Base-by-base conservation (phyloP, 164 flowering plant genomes). In the Sedum album region DNA sequence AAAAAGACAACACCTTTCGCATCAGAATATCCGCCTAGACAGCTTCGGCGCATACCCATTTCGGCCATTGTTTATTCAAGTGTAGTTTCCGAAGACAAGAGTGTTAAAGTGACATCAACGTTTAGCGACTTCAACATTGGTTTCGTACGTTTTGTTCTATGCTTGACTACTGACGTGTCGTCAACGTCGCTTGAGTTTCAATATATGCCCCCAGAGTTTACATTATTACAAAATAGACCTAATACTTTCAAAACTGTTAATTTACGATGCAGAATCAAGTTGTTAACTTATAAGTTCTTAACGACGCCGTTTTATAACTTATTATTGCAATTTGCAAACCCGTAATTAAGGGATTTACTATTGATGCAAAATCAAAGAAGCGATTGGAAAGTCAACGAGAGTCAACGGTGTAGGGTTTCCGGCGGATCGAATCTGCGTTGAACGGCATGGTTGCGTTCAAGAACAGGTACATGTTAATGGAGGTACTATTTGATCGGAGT, bases 381-480 rank as follows among this genome's bases (percentile, higher is more conserved):
- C 60, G 31, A 57, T 28, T 28, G 33, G 0, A 28, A 57, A 57
- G 62, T 57, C 62, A 57, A 57, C 62, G 62, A 13, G 3, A 57
- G 62, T 57, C 62, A 57, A 57, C 60, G 62, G 5, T 2, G 1
- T 11, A 11, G 62, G 62, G 15, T 15, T 57, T 1, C 48, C 48
- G 4, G 15, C 13, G 10, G 61, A 9, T 25, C 10, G 60, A 53
- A 57, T 9, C 31, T 25, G 28, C 28, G 20, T 25, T 25, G 4
- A 25, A 8, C 31, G 14, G 15, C 72, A 91, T 93, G 93, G 93
- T 90, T 70, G 89, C 83, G 7, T 91, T 91, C 60, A 88, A 83
- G 74, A 94, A 94, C 67, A 78, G 97, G 72, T 94, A 88, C 76
- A 63, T 91, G 90, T 88, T 94, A 31, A 76, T 94, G 89, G 98